These are phyloP conservation scores for Planoprotostelium fungivorum DNA, from an alignment of 78 protist species.

Conservation along the genomic window DNA sequence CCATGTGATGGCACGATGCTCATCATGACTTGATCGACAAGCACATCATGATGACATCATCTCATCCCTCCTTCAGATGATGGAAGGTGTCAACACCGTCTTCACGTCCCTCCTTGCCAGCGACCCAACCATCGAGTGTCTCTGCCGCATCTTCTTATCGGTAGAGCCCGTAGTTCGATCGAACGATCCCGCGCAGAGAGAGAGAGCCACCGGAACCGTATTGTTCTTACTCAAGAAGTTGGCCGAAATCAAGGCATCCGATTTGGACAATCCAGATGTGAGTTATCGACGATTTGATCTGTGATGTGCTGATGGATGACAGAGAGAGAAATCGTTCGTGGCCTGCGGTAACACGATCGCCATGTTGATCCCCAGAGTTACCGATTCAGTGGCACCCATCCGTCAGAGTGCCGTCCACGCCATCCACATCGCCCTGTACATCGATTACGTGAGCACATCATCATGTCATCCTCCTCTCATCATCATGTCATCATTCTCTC, in stretches of 20 bases:
- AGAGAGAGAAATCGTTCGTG: slow-evolving; percentile 32
- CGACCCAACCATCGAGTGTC: neutral
- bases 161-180: neutral
- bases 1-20: too few species aligned
- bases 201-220: neutral
- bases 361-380: slow-evolving; percentile 43
- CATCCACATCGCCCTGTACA: slow-evolving; percentile 31
- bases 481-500: neutral
- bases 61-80: too few species aligned
- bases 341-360: slow-evolving; percentile 26
- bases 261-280: neutral
- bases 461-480: neutral
- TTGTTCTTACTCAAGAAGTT: neutral
- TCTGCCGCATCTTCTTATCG: neutral
- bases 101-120: neutral
- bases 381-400: slow-evolving; percentile 42
- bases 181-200: neutral
- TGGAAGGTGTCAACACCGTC: neutral
- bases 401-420: slow-evolving; percentile 37
- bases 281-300: neutral
- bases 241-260: neutral
- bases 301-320: slow-evolving; percentile 3
- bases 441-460: neutral
- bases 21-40: too few species aligned
- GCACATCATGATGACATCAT: too few species aligned